phyloP scores from a whole-genome alignment of 1,284 basidiomycete species.

The Melampsora larici-populina region DNA sequence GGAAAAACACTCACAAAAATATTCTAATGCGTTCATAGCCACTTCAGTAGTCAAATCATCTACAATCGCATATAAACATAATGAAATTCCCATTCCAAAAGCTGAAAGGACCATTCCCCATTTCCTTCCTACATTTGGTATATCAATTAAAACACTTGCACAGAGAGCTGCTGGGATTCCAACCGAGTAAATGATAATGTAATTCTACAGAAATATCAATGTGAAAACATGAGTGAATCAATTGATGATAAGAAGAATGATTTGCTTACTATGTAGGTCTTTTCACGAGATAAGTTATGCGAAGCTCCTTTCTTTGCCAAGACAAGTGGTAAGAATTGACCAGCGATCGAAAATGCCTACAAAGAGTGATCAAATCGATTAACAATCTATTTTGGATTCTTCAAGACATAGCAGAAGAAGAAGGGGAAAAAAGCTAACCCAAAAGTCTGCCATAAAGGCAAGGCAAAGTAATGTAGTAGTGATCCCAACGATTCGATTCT shows the following conservation, averaged over 20 bases:
- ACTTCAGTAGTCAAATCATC: not conserved
- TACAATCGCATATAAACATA: constrained; percentile 3
- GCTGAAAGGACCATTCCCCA: constrained; percentile 6
- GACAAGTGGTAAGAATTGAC: constrained; percentile 4
- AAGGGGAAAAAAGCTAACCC: not conserved
- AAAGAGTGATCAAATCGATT: not conserved
- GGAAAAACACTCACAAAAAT: constrained; percentile 2
- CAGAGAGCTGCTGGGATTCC: not conserved
- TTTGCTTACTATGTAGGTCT: not conserved
- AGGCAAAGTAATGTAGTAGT: not conserved
- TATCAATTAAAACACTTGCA: not conserved
- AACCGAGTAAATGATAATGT: constrained; percentile 6
- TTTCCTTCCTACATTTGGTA: constrained; percentile 4
- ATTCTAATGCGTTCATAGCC: constrained; percentile 1
- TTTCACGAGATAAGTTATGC: not conserved
- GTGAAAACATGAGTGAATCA: too few relatives aligned
- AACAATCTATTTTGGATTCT: not conserved
- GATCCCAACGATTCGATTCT: not conserved
- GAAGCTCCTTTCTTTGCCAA: not conserved
- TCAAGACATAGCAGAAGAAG: not conserved
- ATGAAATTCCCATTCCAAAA: not conserved
- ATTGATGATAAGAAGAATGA: not conserved
- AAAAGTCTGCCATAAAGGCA: not conserved
- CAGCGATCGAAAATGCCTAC: constrained; percentile 1
- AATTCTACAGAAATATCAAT: not conserved